Conservation (phyloP, 129 eudicot species). For the Lonicera japonica region DNA sequence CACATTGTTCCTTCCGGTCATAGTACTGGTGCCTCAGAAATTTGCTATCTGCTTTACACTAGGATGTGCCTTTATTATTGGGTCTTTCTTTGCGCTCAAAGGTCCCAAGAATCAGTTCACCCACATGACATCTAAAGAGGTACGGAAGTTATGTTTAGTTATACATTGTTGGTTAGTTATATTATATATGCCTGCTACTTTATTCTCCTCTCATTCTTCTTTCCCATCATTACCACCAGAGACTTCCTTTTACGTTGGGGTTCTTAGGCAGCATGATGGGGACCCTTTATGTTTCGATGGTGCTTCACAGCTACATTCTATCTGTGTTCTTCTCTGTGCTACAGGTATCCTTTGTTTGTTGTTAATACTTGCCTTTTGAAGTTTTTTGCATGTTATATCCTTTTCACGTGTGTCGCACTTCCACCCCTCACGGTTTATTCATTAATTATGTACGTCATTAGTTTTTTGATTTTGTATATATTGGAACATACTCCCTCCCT, state of each 20-base stretch:
- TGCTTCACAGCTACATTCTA: conserved; percentile 89
- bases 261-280: conserved; percentile 82
- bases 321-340: conserved; percentile 80
- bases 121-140: conserved; percentile 92
- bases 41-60: conserved; percentile 86
- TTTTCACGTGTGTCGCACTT: background rate
- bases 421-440: too few relatives aligned
- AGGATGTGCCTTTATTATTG: conserved; percentile 80
- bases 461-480: too few relatives aligned
- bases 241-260: conserved; percentile 93
- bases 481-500: too few relatives aligned
- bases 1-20: conserved; percentile 79
- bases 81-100: conserved; percentile 84
- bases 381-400: background rate
- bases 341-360: conserved; percentile 49
- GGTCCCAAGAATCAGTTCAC: conserved; percentile 77
- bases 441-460: too few relatives aligned
- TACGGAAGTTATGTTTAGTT: conserved; percentile 9
- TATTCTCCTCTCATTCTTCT: conserved; percentile 3
- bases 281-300: conserved; percentile 92
- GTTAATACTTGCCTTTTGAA: background rate
- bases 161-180: background rate
- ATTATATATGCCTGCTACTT: background rate
- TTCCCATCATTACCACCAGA: conserved; percentile 29
- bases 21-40: conserved; percentile 90